phyloP scores from a whole-genome alignment of 495 filamentous ascomycete genomes.

The Tuber calosporum region DNA sequence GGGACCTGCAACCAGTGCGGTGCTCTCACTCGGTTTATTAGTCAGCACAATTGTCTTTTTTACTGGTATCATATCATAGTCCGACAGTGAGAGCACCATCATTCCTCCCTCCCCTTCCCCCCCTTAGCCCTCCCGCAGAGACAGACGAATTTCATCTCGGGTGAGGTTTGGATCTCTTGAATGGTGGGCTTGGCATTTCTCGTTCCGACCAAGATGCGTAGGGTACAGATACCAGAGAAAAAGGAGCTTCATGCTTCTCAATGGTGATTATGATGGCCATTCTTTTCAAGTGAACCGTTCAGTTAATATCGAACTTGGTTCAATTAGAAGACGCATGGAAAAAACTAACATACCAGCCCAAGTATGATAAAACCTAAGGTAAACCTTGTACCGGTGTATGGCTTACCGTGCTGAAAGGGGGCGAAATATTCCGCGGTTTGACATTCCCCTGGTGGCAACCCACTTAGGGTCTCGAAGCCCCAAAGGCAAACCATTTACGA shows the following conservation, averaged over 20 bases:
- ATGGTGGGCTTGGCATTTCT: neutral
- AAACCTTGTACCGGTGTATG: neutral
- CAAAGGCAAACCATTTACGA: neutral
- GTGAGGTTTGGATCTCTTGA: neutral
- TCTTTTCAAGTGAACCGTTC: neutral
- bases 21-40: conserved; percentile 5
- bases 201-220: neutral
- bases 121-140: neutral
- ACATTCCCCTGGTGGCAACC: neutral
- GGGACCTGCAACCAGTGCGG: neutral
- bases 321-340: neutral
- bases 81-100: neutral
- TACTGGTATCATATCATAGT: no score
- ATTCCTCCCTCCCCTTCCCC: neutral
- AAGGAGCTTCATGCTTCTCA: neutral
- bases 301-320: neutral
- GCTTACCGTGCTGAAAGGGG: neutral
- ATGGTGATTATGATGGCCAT: neutral
- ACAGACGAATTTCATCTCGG: neutral
- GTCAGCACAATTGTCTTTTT: neutral
- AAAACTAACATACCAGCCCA: neutral
- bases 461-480: neutral
- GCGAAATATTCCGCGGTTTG: neutral
- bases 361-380: neutral
- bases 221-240: neutral